Conservation (phyloP, 2,329 filamentous ascomycete genomes). For the Colletotrichum sansevieriae region DNA sequence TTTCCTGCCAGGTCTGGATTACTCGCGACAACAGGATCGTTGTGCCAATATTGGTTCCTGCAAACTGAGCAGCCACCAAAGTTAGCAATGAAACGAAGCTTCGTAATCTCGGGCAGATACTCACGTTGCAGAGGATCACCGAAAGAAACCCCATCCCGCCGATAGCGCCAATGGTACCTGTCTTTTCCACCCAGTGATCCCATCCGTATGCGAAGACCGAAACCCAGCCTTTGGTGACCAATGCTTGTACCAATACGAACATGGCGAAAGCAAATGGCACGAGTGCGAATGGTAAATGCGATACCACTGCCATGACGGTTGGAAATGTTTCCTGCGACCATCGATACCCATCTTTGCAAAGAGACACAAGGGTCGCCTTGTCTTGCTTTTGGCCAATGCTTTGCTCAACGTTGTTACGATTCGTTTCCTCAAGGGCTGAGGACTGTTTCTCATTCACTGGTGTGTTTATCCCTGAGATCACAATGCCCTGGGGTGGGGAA, state of each 20-base stretch:
- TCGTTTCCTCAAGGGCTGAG: conserved; percentile 21
- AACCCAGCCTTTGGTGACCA: conserved; percentile 82
- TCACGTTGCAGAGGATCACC: conserved; percentile 78
- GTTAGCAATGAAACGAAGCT: conserved; percentile 1
- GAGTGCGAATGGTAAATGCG: conserved; percentile 75
- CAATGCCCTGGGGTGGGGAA: neutral
- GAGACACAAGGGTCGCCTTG: conserved; percentile 65
- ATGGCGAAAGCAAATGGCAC: conserved; percentile 80
- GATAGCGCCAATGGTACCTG: conserved; percentile 75
- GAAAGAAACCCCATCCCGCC: conserved; percentile 81
- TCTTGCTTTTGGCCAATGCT: neutral
- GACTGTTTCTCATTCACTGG: conserved; percentile 12
- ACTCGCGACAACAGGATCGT: conserved; percentile 79
- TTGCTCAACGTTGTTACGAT: too few relatives aligned
- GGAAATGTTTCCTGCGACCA: conserved; percentile 80
- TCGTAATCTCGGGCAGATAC: conserved; percentile 48
- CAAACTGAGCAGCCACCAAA: conserved; percentile 64
- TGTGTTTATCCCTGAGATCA: neutral
- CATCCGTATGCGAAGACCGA: conserved; percentile 79
- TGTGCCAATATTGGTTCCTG: conserved; percentile 82
- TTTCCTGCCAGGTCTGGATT: conserved; percentile 75
- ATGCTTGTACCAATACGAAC: conserved; percentile 80
- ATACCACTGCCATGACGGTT: conserved; percentile 73
- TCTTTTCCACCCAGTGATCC: conserved; percentile 79
- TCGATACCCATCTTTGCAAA: conserved; percentile 58